These are phyloP conservation scores for Aaosphaeria pasadenensis DNA, from an alignment of 2,329 filamentous ascomycete genomes.

Conservation along the genomic window DNA sequence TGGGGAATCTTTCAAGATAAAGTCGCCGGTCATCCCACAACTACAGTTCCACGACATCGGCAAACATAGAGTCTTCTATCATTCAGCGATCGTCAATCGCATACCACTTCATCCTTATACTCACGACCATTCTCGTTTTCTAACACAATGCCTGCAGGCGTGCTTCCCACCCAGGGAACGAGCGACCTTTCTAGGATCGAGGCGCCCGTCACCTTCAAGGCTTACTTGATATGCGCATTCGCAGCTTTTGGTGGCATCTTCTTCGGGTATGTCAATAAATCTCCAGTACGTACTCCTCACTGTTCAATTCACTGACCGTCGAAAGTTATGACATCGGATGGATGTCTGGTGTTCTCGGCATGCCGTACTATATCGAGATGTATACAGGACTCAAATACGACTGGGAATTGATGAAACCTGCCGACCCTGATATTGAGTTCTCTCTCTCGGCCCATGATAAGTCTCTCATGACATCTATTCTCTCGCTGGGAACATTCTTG, in stretches of 20 bases:
- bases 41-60: too few species aligned
- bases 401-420: neutral
- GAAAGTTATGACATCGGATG: conserved; percentile 69
- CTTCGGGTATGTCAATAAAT: conserved; percentile 54
- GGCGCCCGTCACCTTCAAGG: conserved; percentile 47
- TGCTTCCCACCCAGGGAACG: neutral
- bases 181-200: conserved; percentile 52
- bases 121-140: too few species aligned
- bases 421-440: neutral
- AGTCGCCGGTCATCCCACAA: too few species aligned
- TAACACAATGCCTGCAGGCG: conserved; percentile 1
- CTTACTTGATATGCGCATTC: conserved; percentile 46
- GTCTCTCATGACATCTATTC: conserved; percentile 74
- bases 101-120: too few species aligned
- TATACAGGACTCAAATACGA: neutral
- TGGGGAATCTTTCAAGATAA: too few species aligned
- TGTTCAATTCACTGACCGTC: neutral
- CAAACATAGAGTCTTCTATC: too few species aligned
- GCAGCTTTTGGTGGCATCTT: conserved; percentile 59
- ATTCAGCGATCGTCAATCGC: too few species aligned
- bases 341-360: conserved; percentile 62
- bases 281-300: neutral
- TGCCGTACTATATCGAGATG: conserved; percentile 29
- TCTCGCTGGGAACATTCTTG: conserved; percentile 78
- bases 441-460: conserved; percentile 54